Conservation (phyloP, 2,329 filamentous ascomycete genomes). For the Sclerotinia minor region DNA sequence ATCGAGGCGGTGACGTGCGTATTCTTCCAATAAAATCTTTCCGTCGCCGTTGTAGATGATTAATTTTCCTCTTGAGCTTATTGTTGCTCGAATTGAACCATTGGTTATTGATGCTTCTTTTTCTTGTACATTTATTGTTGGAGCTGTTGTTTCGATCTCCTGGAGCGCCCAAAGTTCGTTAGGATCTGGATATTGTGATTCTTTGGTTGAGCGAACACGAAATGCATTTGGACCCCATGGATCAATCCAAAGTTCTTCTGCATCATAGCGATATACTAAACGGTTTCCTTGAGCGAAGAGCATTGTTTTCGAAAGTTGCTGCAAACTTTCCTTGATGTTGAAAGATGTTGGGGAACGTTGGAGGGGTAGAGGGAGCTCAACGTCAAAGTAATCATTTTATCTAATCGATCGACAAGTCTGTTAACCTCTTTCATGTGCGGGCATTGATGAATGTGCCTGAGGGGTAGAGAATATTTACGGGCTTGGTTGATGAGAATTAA, state of each 20-base stretch:
- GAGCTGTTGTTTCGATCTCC: not conserved
- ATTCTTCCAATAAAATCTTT: conserved; percentile 52
- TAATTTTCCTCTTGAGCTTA: conserved; percentile 51
- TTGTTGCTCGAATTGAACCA: conserved; percentile 49
- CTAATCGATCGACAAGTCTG: not conserved
- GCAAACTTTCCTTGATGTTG: not conserved
- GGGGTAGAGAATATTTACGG: not conserved
- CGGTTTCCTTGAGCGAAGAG: conserved; percentile 33
- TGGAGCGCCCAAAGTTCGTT: conserved; percentile 47
- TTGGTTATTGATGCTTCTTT: conserved; percentile 46
- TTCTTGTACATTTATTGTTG: conserved; percentile 20
- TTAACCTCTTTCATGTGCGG: not conserved
- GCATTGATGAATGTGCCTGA: not conserved
- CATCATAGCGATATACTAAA: conserved; percentile 44
- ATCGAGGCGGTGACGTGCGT: conserved; percentile 50
- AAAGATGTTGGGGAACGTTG: too few relatives aligned
- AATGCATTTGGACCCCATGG: conserved; percentile 52
- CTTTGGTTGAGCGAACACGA: conserved; percentile 50
- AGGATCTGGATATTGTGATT: conserved; percentile 42
- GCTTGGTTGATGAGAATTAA: not conserved
- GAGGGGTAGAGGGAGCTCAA: not conserved
- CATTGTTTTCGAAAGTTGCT: conserved; percentile 27
- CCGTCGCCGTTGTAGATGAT: conserved; percentile 48
- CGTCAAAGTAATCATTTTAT: not conserved
- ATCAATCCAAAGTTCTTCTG: conserved; percentile 51